A percentile compares a stretch with the other conserved stretches of the same genome.
Evolutionary conservation across 306 rosid species (phyloP).

Genomic region (Mimosa pudica): DNA sequence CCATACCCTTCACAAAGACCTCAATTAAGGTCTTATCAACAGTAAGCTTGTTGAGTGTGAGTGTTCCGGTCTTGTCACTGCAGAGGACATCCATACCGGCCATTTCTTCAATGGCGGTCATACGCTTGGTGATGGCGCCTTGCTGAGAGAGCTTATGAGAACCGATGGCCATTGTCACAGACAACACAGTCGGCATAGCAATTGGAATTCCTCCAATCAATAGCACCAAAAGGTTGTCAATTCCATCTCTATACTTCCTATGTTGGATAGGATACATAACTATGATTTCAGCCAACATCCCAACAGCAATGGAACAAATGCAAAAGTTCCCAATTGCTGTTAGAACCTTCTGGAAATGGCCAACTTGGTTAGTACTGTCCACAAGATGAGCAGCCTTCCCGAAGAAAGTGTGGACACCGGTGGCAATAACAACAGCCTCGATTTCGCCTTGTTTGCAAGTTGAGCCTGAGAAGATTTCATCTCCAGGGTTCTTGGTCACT

Average conservation of each 20-base stretch:
- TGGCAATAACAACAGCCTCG: constrained; percentile 95
- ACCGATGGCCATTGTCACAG: constrained; percentile 99
- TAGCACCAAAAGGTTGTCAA: constrained; percentile 91
- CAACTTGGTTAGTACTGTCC: constrained; percentile 96
- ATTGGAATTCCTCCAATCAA: constrained; percentile 98
- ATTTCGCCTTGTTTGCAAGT: constrained; percentile 99
- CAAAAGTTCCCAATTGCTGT: constrained; percentile 96
- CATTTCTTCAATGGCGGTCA: constrained; percentile 99
- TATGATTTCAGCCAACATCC: constrained; percentile 82
- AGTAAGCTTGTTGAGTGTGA: constrained; percentile 93
- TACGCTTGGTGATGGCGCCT: constrained; percentile 97
- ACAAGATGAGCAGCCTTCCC: constrained; percentile 99
- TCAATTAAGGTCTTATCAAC: constrained; percentile 83
- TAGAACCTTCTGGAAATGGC: constrained; percentile 94
- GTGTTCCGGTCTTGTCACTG: constrained; percentile 98
- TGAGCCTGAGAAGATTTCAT: constrained; percentile 96
- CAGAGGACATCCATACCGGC: constrained; percentile 99
- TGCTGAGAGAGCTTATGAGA: constrained; percentile 93
- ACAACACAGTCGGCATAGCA: constrained; percentile 99
- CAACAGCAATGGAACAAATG: constrained; percentile 87
- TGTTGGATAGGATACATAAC: constrained; percentile 96
- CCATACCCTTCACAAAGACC: constrained; percentile 85
- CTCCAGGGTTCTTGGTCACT: constrained; percentile 83
- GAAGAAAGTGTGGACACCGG: constrained; percentile 97
- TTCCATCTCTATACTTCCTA: constrained; percentile 76